phyloP scores from a whole-genome alignment of 2,329 filamentous ascomycete genomes.

The Immersiporthe knoxdaviesiana region DNA sequence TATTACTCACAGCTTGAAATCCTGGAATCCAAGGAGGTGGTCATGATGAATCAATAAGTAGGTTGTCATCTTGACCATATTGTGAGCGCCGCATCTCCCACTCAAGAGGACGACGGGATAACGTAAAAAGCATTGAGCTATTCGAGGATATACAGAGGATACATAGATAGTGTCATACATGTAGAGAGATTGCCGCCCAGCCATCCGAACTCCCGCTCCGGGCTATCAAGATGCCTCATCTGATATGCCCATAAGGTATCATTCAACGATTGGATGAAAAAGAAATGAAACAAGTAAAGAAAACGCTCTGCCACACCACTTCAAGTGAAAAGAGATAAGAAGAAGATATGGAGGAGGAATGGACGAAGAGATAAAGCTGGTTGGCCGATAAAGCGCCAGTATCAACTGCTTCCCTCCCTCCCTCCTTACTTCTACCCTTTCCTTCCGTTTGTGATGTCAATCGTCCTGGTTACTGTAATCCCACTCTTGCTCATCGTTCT shows the following conservation, averaged over 20 bases:
- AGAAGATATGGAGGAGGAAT: neutral
- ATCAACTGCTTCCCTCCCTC: neutral
- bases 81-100: too few relatives aligned
- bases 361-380: neutral
- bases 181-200: neutral
- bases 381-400: too few relatives aligned
- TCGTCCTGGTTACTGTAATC: slow-evolving; percentile 29
- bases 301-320: neutral
- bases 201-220: slow-evolving; percentile 9
- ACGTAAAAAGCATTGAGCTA: neutral
- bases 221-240: slow-evolving; percentile 2
- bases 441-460: slow-evolving; percentile 21
- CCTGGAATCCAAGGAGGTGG: too few relatives aligned
- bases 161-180: neutral
- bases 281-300: neutral
- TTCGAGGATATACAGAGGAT: neutral
- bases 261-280: neutral
- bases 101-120: neutral
- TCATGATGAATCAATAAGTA: too few relatives aligned
- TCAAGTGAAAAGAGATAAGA: neutral
- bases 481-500: slow-evolving; percentile 23
- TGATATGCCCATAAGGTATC: slow-evolving; percentile 13
- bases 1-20: too few relatives aligned
- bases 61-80: too few relatives aligned
- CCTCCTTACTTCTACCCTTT: neutral